A percentile compares a stretch with the other conserved stretches of the same genome.
Conservation (phyloP, 2,329 filamentous ascomycete genomes). For the Mycocentrospora acerina region DNA sequence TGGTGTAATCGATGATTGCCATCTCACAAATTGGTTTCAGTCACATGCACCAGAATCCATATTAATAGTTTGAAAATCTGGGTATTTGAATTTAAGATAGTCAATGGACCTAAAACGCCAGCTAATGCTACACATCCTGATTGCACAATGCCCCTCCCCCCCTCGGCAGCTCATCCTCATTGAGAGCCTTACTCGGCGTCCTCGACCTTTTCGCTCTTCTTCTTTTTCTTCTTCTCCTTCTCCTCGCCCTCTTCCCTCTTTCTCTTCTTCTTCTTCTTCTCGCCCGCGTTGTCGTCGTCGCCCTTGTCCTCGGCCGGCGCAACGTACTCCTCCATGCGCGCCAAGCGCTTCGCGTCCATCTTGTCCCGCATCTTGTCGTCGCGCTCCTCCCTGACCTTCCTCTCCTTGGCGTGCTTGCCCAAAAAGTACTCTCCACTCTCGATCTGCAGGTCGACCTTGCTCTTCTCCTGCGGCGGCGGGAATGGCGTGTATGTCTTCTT, state of each 20-base stretch:
- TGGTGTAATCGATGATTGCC: no score
- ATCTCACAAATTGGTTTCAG: no score
- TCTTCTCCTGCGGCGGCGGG: slow-evolving; percentile 95
- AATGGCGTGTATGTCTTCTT: slow-evolving; percentile 97
- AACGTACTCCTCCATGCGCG: slow-evolving; percentile 82
- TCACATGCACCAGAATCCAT: no score
- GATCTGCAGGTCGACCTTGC: slow-evolving; percentile 97
- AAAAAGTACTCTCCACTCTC: slow-evolving; percentile 97
- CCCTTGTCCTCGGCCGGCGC: slow-evolving; percentile 73
- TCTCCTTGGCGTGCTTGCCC: slow-evolving; percentile 87
- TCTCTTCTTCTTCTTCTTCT: slow-evolving; percentile 54
- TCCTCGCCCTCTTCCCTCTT: slow-evolving; percentile 46
- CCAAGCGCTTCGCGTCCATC: slow-evolving; percentile 84
- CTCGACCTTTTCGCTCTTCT: slow-evolving; percentile 38
- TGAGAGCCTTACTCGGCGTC: no score
- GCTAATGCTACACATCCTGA: no score
- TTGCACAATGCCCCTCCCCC: no score
- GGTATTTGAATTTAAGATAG: no score
- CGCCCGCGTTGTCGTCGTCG: slow-evolving; percentile 58
- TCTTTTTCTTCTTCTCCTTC: slow-evolving; percentile 55
- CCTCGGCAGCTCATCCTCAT: no score
- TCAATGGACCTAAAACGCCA: no score
- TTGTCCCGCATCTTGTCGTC: slow-evolving; percentile 83
- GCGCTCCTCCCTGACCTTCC: slow-evolving; percentile 74
- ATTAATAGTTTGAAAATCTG: no score